A percentile compares a stretch with the other conserved stretches of the same genome.
These are phyloP conservation scores for Phytophthora pini DNA, from an alignment of 352 stramenopile species.

Conservation along the genomic window DNA sequence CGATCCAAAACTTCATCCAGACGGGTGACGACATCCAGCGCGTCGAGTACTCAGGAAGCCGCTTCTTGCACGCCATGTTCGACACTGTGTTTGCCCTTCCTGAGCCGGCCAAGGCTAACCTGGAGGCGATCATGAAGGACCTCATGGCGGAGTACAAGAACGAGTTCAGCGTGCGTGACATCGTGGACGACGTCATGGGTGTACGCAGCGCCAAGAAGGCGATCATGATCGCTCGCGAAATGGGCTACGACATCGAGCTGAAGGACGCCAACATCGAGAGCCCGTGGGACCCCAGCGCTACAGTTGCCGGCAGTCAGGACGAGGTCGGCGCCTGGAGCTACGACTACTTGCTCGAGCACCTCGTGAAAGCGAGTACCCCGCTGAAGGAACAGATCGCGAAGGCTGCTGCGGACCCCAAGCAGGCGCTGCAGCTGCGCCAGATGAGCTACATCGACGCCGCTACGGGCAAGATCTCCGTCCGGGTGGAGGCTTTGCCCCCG, in stretches of 20 bases:
- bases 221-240: slow-evolving; percentile 93
- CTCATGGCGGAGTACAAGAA: slow-evolving; percentile 64
- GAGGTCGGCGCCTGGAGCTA: slow-evolving; percentile 51
- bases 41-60: slow-evolving; percentile 92
- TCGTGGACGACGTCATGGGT: slow-evolving; percentile 94
- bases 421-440: slow-evolving; percentile 53
- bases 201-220: slow-evolving; percentile 90
- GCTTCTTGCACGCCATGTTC: slow-evolving; percentile 88
- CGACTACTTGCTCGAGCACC: slow-evolving; percentile 62
- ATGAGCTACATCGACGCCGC: slow-evolving; percentile 61
- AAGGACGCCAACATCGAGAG: slow-evolving; percentile 68
- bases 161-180: slow-evolving; percentile 63
- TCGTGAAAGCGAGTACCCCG: slow-evolving; percentile 46
- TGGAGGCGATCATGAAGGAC: slow-evolving; percentile 72
- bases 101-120: slow-evolving; percentile 42
- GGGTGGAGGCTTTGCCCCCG: slow-evolving; percentile 45
- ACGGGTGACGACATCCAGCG: slow-evolving; percentile 91
- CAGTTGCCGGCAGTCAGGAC: slow-evolving; percentile 42
- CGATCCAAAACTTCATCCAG: slow-evolving; percentile 93
- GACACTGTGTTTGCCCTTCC: slow-evolving; percentile 43
- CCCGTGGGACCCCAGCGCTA: slow-evolving; percentile 46
- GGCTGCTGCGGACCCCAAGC: slow-evolving; percentile 24
- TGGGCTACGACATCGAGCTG: slow-evolving; percentile 88
- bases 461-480: slow-evolving; percentile 56
- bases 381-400: slow-evolving; percentile 53